Evolutionary conservation across 2,329 filamentous ascomycete species (phyloP), one percentile per base, ranked within the genome.

Genomic region (Lecanicillium sp.): DNA sequence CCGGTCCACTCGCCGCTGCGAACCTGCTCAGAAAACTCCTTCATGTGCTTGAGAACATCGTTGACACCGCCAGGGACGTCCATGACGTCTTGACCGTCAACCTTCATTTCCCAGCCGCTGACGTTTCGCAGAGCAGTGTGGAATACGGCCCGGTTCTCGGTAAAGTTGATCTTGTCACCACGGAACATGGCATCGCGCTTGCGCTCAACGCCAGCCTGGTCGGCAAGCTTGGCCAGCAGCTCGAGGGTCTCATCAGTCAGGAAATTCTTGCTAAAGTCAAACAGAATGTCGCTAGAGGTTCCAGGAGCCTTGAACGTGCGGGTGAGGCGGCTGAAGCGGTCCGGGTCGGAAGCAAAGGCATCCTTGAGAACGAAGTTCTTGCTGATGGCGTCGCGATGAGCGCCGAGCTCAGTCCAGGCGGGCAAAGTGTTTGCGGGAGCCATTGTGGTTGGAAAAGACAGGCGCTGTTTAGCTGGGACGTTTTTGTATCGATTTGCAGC

Each of bases 231-330:
- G 54, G 94, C 73, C 38, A 98, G 77, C 35, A 95, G 75, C 48
- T 83, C 73, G 37, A 96, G 71, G 4, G 90, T 96, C 67, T 96
- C 89, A 51, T 95, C 85, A 45, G 84, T 92, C 54, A 96, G 64
- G 65, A 98, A 89, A 78, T 98, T 98, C 80, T 98, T 98, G 71
- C 84, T 92, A 70, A 95, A 98, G 67, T 98, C 92, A 65, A 96
- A 98, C 47, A 98, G 78, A 55, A 94, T 92, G 49, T 95, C 87
- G 51, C 79, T 81, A 56, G 94, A 85, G 50, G 84, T 81, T 38
- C 75, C 89, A 20, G 80, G 71, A 65, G 94, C 88, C 52, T 75
- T 70, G 65, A 96, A 95, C 56, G 77, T 86, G 61, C 81, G 85
- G 59, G 80, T 85, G 71, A 95, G 89, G 67, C 92, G 94, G 56